Evolutionary conservation across 306 rosid species (phyloP).

Genomic region (Medicago ruthenica): DNA sequence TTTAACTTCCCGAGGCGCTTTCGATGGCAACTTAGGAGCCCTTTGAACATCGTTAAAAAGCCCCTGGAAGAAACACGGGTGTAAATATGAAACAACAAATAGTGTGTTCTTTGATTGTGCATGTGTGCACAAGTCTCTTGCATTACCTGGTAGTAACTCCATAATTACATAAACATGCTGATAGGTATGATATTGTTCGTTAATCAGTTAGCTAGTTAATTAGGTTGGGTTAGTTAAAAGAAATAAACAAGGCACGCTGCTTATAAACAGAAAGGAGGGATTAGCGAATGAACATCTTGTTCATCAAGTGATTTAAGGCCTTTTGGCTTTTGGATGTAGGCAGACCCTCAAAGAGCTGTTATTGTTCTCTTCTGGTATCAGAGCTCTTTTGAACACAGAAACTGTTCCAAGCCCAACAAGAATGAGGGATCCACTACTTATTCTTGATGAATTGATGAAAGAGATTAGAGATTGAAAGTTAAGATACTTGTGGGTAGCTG

Average conservation of each 20-base stretch:
- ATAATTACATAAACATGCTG: slow-evolving; percentile 8
- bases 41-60: slow-evolving; percentile 76
- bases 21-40: slow-evolving; percentile 65
- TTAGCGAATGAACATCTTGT: not conserved
- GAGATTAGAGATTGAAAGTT: not conserved
- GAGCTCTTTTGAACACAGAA: not conserved
- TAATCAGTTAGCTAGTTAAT: not conserved
- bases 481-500: not conserved
- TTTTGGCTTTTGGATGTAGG: not conserved
- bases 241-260: not conserved
- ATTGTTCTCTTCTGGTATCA: not conserved
- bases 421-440: not conserved
- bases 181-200: not conserved
- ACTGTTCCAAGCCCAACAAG: not conserved
- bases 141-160: slow-evolving; percentile 24
- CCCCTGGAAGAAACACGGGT: slow-evolving; percentile 55
- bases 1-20: slow-evolving; percentile 70
- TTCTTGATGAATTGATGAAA: not conserved
- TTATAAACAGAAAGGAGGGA: not conserved
- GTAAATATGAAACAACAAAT: slow-evolving; percentile 32
- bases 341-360: not conserved
- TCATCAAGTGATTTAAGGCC: not conserved
- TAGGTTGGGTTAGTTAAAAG: not conserved
- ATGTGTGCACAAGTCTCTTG: not conserved
- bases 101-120: not conserved